These are phyloP conservation scores for Pichia sp. DNA, from an alignment of 1,139 yeast genomes.

Conservation along the genomic window DNA sequence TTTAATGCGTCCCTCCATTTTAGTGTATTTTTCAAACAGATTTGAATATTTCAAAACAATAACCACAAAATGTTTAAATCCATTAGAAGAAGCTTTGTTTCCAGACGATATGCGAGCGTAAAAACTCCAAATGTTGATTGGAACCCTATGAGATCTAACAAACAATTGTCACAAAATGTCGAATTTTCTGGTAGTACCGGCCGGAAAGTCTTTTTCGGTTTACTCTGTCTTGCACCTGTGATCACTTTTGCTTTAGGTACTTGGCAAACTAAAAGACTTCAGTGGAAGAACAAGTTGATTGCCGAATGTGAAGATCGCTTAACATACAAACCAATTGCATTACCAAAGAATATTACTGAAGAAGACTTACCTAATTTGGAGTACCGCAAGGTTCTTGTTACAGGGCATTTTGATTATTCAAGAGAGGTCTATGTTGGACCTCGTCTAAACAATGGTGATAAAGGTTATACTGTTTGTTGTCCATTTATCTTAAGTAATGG, in stretches of 20 bases:
- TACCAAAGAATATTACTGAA: conserved; percentile 57
- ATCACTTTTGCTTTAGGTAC: conserved; percentile 81
- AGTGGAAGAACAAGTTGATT: conserved; percentile 85
- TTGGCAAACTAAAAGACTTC: conserved; percentile 83
- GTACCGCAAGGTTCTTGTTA: conserved; percentile 64
- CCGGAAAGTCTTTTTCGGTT: conserved; percentile 45
- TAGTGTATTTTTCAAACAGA: too few species aligned
- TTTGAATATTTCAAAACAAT: too few species aligned
- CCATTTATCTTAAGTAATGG: conserved; percentile 77
- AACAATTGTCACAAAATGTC: conserved; percentile 31
- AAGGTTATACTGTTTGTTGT: conserved; percentile 74
- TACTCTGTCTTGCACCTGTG: conserved; percentile 80
- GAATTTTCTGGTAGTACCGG: conserved; percentile 28
- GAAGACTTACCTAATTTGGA: conserved; percentile 62
- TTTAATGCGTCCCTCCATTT: too few species aligned
- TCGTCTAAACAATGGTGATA: conserved; percentile 62
- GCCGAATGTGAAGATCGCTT: conserved; percentile 76
- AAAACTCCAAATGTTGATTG: conserved; percentile 77
- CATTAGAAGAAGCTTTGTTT: too few species aligned
- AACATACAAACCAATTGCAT: conserved; percentile 60
- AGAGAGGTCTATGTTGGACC: conserved; percentile 94
- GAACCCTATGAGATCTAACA: conserved; percentile 62
- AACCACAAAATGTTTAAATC: too few species aligned
- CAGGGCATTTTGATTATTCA: conserved; percentile 74
- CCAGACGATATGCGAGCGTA: conserved; percentile 29